Evolutionary conservation across 179 eudicot genomes (phyloP), one percentile per base, ranked within the genome.

Genomic region (Carnegiea gigantea): DNA sequence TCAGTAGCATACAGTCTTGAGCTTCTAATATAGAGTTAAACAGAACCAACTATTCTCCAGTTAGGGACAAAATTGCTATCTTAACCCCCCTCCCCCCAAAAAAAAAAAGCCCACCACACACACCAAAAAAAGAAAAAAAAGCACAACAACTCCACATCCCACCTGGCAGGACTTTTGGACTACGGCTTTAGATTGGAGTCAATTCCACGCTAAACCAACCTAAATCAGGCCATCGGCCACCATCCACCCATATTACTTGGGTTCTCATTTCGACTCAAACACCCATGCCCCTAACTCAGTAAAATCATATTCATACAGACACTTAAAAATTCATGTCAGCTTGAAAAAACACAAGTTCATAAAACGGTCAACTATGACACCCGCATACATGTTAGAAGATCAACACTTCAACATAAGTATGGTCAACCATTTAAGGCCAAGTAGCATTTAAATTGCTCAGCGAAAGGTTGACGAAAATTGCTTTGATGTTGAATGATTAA

Each of bases 401-500:
- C 9, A 33, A 21, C 38, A 40, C 15, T 64, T 24, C 62, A 20
- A 62, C 67, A 33, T 33, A 30, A 33, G 36, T 33, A 33, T 33
- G 17, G 62, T 57, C 7, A 68, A 76, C n/a, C n/a, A 48, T 2
- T 48, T 11, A 48, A 57, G 18, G 20, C 62, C 8, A 6, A 57
- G 20, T 15, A 57, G 21, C 62, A 57, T 57, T 21, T n/a, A 57
- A 74, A 65, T 38, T 60, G 17, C 6, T 51, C 23, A 75, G 14
- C 28, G 57, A 12, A 6, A 30, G 33, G 33, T 76, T 7, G 18
- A 70, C 40, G 24, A 38, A 70, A 8, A 21, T 65, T 36, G 62
- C 26, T 76, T 30, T 62, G 43, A 68, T 67, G 14, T 28, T 70
- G 10, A 70, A 76, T 79, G 10, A 59, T 82, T 89, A 75, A 71